Conservation (phyloP, 2,329 filamentous ascomycete species). For the Pestalotiopsis sp. region DNA sequence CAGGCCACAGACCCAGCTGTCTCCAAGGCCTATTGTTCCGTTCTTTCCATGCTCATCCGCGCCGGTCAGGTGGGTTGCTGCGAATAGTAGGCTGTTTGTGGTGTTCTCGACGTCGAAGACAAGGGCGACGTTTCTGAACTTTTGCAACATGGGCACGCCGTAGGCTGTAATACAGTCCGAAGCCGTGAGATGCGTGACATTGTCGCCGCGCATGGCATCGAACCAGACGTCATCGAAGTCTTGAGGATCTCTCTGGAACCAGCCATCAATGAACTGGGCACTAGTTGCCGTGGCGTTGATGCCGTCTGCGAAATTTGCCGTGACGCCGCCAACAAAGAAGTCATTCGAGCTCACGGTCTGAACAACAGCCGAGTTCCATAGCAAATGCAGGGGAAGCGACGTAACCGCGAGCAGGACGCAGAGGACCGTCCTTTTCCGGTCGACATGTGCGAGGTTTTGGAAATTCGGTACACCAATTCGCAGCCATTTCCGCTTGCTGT, state of each 20-base stretch:
- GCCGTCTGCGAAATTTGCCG: not conserved
- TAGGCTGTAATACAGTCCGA: slow-evolving; percentile 12
- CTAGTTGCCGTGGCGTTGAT: not conserved
- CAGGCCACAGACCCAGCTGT: slow-evolving; percentile 12
- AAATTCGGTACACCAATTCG: slow-evolving; percentile 2
- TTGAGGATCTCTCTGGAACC: not conserved
- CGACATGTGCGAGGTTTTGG: slow-evolving; percentile 2
- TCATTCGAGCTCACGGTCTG: slow-evolving; percentile 10
- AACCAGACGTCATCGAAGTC: slow-evolving; percentile 2
- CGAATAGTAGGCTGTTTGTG: slow-evolving; percentile 11
- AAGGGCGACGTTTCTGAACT: slow-evolving; percentile 3
- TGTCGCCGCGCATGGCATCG: not conserved
- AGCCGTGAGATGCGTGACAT: not conserved
- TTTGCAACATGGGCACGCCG: not conserved
- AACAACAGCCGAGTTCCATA: slow-evolving; percentile 13
- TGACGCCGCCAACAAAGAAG: slow-evolving; percentile 11
- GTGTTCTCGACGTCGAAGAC: slow-evolving; percentile 7
- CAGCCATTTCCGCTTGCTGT: not conserved
- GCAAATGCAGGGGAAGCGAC: slow-evolving; percentile 6
- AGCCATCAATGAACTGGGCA: not conserved
- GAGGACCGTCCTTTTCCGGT: not conserved
- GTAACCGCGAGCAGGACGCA: not conserved
- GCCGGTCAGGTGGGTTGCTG: not conserved
- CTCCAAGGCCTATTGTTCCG: not conserved
- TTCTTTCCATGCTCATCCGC: not conserved